Conservation (phyloP, 257 asterid genomes). For the Primulina huaijiensis region DNA sequence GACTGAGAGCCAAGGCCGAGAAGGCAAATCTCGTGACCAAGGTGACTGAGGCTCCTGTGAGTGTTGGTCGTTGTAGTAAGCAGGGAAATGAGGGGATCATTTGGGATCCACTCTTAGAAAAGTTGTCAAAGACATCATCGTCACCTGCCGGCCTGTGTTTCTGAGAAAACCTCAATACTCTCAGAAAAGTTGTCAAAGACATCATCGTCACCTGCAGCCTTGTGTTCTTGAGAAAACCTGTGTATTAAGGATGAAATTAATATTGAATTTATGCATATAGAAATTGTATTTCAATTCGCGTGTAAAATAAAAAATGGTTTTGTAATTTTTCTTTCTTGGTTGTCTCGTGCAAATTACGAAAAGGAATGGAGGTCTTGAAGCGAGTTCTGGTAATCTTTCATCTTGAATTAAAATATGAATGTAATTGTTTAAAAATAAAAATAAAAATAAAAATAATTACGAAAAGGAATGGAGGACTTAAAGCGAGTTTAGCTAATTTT, state of each 20-base stretch:
- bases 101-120: constrained; percentile 38
- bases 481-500: no score
- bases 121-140: constrained; percentile 33
- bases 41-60: constrained; percentile 28
- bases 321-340: neutral
- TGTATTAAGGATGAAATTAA: neutral
- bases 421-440: no score
- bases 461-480: neutral
- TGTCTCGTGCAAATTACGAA: neutral
- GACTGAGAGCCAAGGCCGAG: constrained; percentile 52
- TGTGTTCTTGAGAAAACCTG: constrained; percentile 23
- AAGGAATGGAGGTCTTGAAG: neutral
- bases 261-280: neutral
- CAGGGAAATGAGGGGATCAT: constrained; percentile 20
- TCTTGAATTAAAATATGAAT: no score
- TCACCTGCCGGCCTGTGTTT: constrained; percentile 53
- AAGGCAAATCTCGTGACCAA: constrained; percentile 25
- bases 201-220: no score
- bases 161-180: neutral
- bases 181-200: no score
- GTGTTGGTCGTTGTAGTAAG: constrained; percentile 36
- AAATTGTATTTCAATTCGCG: no score
- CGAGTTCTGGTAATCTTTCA: no score
- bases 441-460: no score
- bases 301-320: neutral